phyloP scores from a whole-genome alignment of 1,284 basidiomycete species.

The Ceratobasidium sp. region DNA sequence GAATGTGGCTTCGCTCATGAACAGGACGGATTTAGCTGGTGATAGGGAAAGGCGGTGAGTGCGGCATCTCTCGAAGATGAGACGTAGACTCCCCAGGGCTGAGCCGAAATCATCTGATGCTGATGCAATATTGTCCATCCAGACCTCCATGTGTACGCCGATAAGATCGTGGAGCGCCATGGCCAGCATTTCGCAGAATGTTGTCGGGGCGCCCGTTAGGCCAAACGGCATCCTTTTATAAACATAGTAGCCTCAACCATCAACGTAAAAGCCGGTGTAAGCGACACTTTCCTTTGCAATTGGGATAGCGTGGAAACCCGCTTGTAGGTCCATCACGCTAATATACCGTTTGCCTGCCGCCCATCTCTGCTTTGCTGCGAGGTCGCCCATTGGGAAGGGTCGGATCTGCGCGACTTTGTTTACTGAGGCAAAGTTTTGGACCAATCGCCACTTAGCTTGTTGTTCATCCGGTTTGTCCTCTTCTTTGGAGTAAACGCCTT shows the following conservation, averaged over 20 bases:
- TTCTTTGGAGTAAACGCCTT: no score
- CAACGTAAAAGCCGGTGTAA: conserved; percentile 38
- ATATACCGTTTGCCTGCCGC: conserved; percentile 39
- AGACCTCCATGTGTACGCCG: conserved; percentile 26
- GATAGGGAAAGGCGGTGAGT: conserved; percentile 22
- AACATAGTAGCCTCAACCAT: conserved; percentile 45
- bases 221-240: conserved; percentile 42
- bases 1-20: conserved; percentile 39
- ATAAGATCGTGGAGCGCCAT: conserved; percentile 41
- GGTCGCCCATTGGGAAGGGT: conserved; percentile 42
- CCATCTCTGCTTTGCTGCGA: conserved; percentile 27
- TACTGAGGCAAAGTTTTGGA: conserved; percentile 48
- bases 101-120: conserved; percentile 41
- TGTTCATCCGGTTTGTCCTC: neutral
- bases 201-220: conserved; percentile 13
- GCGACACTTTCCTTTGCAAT: neutral
- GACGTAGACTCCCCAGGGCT: conserved; percentile 3
- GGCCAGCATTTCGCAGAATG: conserved; percentile 38
- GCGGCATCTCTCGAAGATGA: conserved; percentile 13
- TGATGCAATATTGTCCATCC: conserved; percentile 48
- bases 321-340: conserved; percentile 42
- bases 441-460: conserved; percentile 48
- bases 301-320: conserved; percentile 44
- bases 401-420: conserved; percentile 50
- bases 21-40: conserved; percentile 40